phyloP scores from a whole-genome alignment of 352 stramenopile genomes.

The Phytophthora aleatoria region DNA sequence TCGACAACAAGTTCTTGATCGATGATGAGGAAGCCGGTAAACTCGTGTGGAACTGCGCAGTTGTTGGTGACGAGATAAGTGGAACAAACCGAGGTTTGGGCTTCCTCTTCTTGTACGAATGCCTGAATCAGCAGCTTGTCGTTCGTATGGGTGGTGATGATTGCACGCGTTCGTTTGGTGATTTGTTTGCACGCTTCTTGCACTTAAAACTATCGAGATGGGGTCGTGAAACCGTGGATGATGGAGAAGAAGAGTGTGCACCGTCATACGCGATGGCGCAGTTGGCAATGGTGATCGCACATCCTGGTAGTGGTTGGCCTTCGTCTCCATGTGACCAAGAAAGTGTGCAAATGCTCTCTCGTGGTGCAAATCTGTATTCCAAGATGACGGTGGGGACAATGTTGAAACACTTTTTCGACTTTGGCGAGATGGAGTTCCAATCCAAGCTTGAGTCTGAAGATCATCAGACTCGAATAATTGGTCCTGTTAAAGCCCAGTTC shows the following conservation, averaged over 20 bases:
- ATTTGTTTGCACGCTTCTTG: slow-evolving; percentile 75
- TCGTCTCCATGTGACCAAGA: slow-evolving; percentile 69
- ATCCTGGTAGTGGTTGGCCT: slow-evolving; percentile 63
- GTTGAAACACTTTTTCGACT: slow-evolving; percentile 88
- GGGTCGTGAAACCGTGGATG: slow-evolving; percentile 83
- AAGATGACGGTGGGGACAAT: slow-evolving; percentile 77
- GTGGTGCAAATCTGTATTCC: slow-evolving; percentile 82
- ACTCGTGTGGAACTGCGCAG: slow-evolving; percentile 81
- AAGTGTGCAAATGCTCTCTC: slow-evolving; percentile 69
- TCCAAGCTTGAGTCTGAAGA: slow-evolving; percentile 57
- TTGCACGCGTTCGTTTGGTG: slow-evolving; percentile 76
- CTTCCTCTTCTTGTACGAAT: slow-evolving; percentile 87
- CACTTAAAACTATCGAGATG: slow-evolving; percentile 87
- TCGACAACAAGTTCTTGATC: slow-evolving; percentile 70
- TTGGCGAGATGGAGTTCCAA: slow-evolving; percentile 68
- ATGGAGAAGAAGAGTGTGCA: slow-evolving; percentile 81
- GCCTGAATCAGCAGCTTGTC: slow-evolving; percentile 69
- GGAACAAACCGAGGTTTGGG: slow-evolving; percentile 78
- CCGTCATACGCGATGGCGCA: slow-evolving; percentile 81
- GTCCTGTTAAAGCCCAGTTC: slow-evolving; percentile 72
- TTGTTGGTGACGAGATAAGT: slow-evolving; percentile 85
- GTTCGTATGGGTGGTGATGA: slow-evolving; percentile 73
- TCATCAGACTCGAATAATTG: slow-evolving; percentile 58
- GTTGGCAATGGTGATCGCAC: slow-evolving; percentile 68
- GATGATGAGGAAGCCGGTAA: slow-evolving; percentile 82